Percentiles rank a stretch among this genome's conserved stretches.
phyloP scores from a whole-genome alignment of 106 monocot species.

The Dendrobium huoshanense region DNA sequence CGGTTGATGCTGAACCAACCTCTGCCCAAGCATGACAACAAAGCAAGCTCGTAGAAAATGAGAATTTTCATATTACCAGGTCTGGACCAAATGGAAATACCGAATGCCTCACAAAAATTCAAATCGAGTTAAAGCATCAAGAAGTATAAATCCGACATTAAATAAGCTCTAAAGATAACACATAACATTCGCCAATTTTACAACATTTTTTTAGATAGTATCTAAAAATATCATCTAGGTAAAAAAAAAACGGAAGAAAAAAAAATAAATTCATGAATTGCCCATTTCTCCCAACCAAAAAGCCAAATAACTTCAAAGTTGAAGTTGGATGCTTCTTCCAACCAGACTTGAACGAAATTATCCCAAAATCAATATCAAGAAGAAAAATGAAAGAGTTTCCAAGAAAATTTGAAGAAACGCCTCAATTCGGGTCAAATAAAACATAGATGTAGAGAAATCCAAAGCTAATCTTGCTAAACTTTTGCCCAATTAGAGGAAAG shows the following conservation, averaged over 20 bases:
- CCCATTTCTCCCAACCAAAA: not conserved
- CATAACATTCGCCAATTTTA: not conserved
- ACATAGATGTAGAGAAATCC: not conserved
- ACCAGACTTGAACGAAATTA: not conserved
- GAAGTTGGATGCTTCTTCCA: too few relatives aligned
- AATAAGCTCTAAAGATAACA: not conserved
- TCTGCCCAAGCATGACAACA: conserved; percentile 12
- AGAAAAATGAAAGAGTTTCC: not conserved
- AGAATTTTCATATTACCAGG: not conserved
- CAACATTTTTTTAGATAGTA: too few relatives aligned
- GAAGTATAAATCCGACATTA: not conserved
- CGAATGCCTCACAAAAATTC: not conserved
- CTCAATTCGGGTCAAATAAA: not conserved
- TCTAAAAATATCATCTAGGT: not conserved
- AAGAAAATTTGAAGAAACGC: not conserved
- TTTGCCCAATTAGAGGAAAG: not conserved
- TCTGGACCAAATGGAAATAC: not conserved
- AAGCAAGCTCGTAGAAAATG: not conserved
- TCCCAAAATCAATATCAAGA: not conserved
- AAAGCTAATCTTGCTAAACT: not conserved
- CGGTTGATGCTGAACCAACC: conserved; percentile 59
- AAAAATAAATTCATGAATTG: not conserved
- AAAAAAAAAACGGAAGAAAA: not conserved
- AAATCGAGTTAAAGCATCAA: not conserved
- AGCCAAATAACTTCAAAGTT: too few relatives aligned